phyloP scores from a whole-genome alignment of 2,329 filamentous ascomycete species.

The Didymellaceae sp. region DNA sequence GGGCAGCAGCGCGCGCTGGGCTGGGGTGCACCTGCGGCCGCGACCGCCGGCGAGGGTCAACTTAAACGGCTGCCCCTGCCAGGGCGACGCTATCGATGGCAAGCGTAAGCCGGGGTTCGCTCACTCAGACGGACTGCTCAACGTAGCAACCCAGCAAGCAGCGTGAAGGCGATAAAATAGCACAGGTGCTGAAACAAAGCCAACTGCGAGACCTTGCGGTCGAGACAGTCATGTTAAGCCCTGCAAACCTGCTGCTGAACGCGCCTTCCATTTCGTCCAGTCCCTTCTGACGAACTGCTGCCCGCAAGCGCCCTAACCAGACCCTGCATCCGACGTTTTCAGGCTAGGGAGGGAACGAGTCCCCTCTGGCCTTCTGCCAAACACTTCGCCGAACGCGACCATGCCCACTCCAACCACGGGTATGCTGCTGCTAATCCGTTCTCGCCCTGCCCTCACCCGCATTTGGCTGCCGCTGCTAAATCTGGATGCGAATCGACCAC shows the following conservation, averaged over 20 bases:
- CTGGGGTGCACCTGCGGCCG: conserved; percentile 19
- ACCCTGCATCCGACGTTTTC: conserved; percentile 15
- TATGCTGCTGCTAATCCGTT: neutral
- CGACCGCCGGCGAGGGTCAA: conserved; percentile 10
- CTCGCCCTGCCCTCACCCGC: conserved; percentile 4
- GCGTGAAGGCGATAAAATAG: neutral
- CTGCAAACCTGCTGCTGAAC: neutral
- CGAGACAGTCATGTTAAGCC: neutral
- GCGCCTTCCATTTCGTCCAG: conserved; percentile 1
- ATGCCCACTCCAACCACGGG: conserved; percentile 1
- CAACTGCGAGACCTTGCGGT: neutral
- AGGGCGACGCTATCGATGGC: conserved; percentile 16
- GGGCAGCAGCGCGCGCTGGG: conserved; percentile 10
- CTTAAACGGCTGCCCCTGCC: conserved; percentile 23
- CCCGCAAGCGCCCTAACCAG: conserved; percentile 4
- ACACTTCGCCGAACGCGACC: conserved; percentile 6
- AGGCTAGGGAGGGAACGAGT: neutral
- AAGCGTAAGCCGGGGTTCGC: neutral
- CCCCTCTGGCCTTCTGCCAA: neutral
- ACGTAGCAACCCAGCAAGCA: conserved; percentile 11
- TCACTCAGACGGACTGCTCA: conserved; percentile 1
- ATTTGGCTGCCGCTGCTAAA: conserved; percentile 5
- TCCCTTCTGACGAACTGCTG: conserved; percentile 3
- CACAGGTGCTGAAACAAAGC: neutral
- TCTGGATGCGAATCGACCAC: conserved; percentile 4